Base-by-base conservation (phyloP, 2,329 filamentous ascomycete genomes). In the Boeremia exigua region DNA sequence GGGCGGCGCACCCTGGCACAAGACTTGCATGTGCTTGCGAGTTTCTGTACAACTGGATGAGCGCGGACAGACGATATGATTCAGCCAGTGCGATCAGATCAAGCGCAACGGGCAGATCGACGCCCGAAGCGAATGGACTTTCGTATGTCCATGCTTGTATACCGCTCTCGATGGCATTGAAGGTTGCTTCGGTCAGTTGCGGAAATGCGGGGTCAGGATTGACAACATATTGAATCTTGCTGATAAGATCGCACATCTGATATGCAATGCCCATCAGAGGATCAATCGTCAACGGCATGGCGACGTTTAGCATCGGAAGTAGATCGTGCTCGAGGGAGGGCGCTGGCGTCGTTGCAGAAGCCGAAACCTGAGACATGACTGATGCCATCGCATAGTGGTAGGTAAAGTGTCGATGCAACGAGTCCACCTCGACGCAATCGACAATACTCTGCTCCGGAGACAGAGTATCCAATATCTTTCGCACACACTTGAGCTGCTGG, bases 221-320 rank as follows among this genome's bases (percentile, higher is more conserved):
- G n/a, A 63, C 70, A 2, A 75, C 64, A 37, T 72, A 73, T 55
- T 71, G 71, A 7, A 75, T 75, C 12, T 69, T 66, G 23, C 65
- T 67, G 40, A 74, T 73, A 5, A 73, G 60, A 7, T 68, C 63
- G 56, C 70, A 75, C 8, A 75, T 58, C 43, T 73, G 64, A 44
- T 74, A 74, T 4, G 67, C 65, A 7, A 75, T 72, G 11, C 72
- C 72, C 72, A 75, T 75, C 4, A 75, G 56, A 2, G 72, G 72
- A 45, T 75, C 72, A 27, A 75, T 70, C 3, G 68, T 72, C 36
- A 67, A 56, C 4, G 67, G 62, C 48, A 65, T 61, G 2, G 58
- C 56, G 5, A 66, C 55, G 1, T 54, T 56, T n/a, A 54, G 62
- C 32, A 66, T 55, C 1, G 61, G 62, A 5, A 65, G 43, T 12